A percentile compares a stretch with the other conserved stretches of the same genome.
Conservation (phyloP, 192 early-diverging fungal genomes). For the Lobosporangium transversale region DNA sequence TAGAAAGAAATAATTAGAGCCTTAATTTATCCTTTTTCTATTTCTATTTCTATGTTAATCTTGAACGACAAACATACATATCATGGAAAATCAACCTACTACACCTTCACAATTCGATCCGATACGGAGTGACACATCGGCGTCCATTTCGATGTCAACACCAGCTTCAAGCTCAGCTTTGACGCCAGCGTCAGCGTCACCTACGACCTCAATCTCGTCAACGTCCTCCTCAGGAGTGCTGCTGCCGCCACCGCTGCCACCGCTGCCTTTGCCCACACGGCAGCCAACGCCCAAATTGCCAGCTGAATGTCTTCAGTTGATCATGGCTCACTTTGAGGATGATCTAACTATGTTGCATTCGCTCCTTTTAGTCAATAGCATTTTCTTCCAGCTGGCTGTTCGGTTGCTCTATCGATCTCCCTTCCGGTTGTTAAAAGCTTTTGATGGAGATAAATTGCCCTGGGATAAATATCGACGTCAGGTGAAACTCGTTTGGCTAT, state of each 20-base stretch:
- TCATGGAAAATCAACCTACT: no score
- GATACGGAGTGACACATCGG: no score
- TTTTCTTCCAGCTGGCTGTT: conserved; percentile 22
- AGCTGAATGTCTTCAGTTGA: conserved; percentile 30
- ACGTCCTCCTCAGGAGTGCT: neutral
- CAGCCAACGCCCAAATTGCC: conserved; percentile 3
- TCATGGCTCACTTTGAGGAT: conserved; percentile 8
- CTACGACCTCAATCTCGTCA: neutral
- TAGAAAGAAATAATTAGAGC: no score
- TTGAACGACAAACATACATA: no score
- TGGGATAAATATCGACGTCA: conserved; percentile 16
- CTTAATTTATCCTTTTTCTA: no score
- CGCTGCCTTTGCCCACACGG: neutral
- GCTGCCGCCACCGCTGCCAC: neutral
- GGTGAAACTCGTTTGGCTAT: conserved; percentile 22
- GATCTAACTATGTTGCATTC: conserved; percentile 13
- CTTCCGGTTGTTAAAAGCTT: conserved; percentile 10
- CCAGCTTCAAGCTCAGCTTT: neutral
- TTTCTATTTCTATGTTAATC: no score
- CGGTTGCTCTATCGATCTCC: conserved; percentile 25
- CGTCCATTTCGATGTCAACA: neutral
- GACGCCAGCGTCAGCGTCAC: neutral
- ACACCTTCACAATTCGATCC: no score
- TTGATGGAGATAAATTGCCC: conserved; percentile 9
- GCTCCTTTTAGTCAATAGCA: conserved; percentile 21